phyloP scores from a whole-genome alignment of 495 filamentous ascomycete genomes.

The Podospora fimiseda region DNA sequence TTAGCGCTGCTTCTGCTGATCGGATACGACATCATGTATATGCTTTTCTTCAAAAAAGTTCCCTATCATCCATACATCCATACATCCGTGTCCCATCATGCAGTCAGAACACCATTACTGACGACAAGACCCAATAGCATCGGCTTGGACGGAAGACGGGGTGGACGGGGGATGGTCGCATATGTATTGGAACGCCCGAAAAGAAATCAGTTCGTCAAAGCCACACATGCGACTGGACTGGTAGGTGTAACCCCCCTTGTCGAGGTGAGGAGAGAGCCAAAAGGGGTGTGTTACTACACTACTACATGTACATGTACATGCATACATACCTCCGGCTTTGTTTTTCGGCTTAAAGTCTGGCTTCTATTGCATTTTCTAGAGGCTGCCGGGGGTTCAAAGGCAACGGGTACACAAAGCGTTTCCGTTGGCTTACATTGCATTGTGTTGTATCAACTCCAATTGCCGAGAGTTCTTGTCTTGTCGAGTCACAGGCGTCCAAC shows the following conservation, averaged over 20 bases:
- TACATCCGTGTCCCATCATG: neutral
- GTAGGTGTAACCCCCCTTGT: neutral
- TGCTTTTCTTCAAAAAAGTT: neutral
- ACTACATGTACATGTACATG: neutral
- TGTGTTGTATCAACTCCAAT: too few species aligned
- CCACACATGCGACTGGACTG: neutral
- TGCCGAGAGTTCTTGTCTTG: too few species aligned
- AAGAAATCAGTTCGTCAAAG: neutral
- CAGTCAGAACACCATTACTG: neutral
- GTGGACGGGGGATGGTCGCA: neutral
- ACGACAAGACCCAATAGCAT: neutral
- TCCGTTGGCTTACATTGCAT: too few species aligned
- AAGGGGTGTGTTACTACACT: too few species aligned
- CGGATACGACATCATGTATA: constrained; percentile 5
- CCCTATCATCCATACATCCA: neutral
- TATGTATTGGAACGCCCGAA: neutral
- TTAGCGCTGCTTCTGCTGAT: neutral
- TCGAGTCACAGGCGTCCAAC: too few species aligned
- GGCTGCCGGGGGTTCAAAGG: too few species aligned
- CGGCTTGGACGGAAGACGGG: neutral
- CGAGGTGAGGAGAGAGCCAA: neutral
- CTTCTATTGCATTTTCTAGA: neutral
- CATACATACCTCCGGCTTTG: neutral
- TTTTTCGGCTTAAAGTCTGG: neutral
- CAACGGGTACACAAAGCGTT: too few species aligned